phyloP scores from a whole-genome alignment of 2,329 filamentous ascomycete genomes.

The Claviceps spartinae region DNA sequence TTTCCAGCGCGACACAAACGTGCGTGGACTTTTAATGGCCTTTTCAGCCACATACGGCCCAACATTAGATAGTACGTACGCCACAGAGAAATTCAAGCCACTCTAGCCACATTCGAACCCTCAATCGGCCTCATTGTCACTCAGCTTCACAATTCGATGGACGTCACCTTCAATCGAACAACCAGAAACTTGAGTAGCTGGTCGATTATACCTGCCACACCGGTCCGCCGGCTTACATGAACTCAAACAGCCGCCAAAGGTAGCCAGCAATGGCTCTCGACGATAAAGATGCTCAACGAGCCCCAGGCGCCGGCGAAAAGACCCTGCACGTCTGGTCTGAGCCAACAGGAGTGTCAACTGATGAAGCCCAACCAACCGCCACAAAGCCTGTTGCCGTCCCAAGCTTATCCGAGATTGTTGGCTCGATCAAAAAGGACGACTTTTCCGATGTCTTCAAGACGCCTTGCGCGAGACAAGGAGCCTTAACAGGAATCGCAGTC shows the following conservation, averaged over 20 bases:
- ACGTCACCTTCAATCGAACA: background rate
- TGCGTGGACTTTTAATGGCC: slow-evolving; percentile 19
- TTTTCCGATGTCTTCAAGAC: slow-evolving; percentile 60
- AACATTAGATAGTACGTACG: no score
- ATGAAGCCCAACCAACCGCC: slow-evolving; percentile 7
- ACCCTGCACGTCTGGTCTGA: slow-evolving; percentile 24
- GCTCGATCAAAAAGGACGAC: slow-evolving; percentile 53
- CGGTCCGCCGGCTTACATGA: slow-evolving; percentile 2
- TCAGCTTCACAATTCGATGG: no score
- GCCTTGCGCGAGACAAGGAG: slow-evolving; percentile 72
- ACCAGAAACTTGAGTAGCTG: background rate
- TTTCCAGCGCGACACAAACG: slow-evolving; percentile 14
- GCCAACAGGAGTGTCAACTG: slow-evolving; percentile 16
- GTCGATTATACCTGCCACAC: background rate
- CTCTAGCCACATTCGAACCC: background rate
- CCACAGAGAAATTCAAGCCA: background rate
- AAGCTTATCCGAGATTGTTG: slow-evolving; percentile 45
- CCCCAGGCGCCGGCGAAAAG: slow-evolving; percentile 15
- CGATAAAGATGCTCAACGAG: slow-evolving; percentile 14
- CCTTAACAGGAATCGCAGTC: slow-evolving; percentile 69
- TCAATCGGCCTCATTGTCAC: background rate
- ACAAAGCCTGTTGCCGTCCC: slow-evolving; percentile 16
- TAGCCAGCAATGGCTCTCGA: slow-evolving; percentile 24
- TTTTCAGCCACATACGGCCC: no score
- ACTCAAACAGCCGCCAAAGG: slow-evolving; percentile 7